phyloP scores from a whole-genome alignment of 1,284 basidiomycete species.

The Pascua guehoae region DNA sequence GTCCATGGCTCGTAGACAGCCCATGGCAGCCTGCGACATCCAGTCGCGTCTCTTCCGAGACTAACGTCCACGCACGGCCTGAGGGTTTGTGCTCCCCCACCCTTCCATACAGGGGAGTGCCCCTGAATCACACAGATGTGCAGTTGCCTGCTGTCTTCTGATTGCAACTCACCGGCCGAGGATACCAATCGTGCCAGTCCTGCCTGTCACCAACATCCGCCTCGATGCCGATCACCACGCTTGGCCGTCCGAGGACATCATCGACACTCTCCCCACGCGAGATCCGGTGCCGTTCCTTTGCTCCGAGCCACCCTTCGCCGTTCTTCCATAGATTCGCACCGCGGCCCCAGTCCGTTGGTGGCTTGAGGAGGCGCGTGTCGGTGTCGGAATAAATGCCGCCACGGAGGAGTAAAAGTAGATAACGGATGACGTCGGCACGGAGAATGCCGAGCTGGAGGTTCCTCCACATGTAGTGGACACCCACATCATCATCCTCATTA shows the following conservation, averaged over 20 bases:
- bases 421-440: conserved; percentile 42
- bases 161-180: conserved; percentile 41
- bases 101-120: background rate
- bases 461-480: conserved; percentile 37
- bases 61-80: no score
- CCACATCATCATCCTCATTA: conserved; percentile 3
- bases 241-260: conserved; percentile 33
- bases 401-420: conserved; percentile 43
- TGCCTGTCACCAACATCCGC: conserved; percentile 47
- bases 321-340: conserved; percentile 29
- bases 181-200: conserved; percentile 50
- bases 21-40: no score
- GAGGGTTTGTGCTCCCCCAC: no score
- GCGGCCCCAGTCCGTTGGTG: conserved; percentile 39
- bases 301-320: conserved; percentile 39
- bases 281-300: conserved; percentile 18
- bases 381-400: conserved; percentile 51
- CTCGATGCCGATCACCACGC: conserved; percentile 48
- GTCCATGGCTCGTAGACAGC: no score
- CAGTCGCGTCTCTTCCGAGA: no score
- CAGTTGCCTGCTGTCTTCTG: background rate
- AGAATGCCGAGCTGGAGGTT: conserved; percentile 43
- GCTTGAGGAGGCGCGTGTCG: conserved; percentile 43
- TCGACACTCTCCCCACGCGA: conserved; percentile 23
- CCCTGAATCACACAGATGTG: background rate